phyloP scores from a whole-genome alignment of 352 stramenopile genomes.

The Globisporangium okanoganense region DNA sequence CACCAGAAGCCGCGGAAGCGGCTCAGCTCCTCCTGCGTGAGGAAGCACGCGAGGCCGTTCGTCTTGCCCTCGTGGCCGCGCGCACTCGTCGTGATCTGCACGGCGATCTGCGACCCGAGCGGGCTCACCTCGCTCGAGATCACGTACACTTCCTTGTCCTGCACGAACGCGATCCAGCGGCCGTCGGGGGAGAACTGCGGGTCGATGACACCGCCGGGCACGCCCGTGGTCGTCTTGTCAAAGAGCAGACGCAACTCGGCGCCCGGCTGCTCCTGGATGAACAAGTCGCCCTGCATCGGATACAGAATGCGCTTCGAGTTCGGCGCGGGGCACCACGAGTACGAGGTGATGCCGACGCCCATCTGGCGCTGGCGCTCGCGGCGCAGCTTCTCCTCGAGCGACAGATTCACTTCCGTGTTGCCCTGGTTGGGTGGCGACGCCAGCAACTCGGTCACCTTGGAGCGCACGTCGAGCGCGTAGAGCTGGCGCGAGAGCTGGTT shows the following conservation, averaged over 20 bases:
- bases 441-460: constrained; percentile 50
- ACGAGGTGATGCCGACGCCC: constrained; percentile 91
- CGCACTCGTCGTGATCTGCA: constrained; percentile 78
- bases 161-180: constrained; percentile 92
- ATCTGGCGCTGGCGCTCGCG: constrained; percentile 89
- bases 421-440: constrained; percentile 65
- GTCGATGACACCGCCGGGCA: constrained; percentile 86
- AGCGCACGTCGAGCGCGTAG: constrained; percentile 73
- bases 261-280: constrained; percentile 88
- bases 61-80: constrained; percentile 65
- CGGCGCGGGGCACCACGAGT: constrained; percentile 67
- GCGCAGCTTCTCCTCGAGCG: constrained; percentile 89
- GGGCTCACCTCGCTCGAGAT: constrained; percentile 47
- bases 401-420: constrained; percentile 85
- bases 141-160: constrained; percentile 93
- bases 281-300: constrained; percentile 91
- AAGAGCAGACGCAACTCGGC: constrained; percentile 79
- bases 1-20: constrained; percentile 97
- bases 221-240: constrained; percentile 76
- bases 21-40: constrained; percentile 97
- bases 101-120: constrained; percentile 33
- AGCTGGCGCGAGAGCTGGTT: constrained; percentile 82
- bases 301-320: constrained; percentile 82
- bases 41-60: constrained; percentile 96
- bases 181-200: constrained; percentile 92